Base-by-base conservation (phyloP, 2,329 filamentous ascomycete genomes). In the Tricladium varicosporioides region DNA sequence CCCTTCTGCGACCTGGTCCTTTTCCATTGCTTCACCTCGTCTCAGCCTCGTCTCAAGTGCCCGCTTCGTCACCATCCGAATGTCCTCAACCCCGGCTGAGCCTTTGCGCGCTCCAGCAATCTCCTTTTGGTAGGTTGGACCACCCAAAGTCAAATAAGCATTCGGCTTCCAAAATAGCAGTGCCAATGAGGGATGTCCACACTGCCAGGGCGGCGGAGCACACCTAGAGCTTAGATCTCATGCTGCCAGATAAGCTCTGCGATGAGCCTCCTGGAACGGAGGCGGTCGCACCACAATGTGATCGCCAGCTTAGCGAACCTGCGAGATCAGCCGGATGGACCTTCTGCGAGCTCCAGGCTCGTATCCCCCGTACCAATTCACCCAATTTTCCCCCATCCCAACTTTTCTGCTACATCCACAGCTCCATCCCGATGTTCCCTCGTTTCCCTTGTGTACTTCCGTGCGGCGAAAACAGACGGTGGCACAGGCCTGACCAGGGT, bases 231-330 rank as follows among this genome's bases (percentile, higher is more conserved):
- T 16, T 44, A 22, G 27, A 36, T 11, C 11, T 16, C 8, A 8
- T 11, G 16, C 31, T 40, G n/a, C 48, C 48, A 36, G 14, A 44
- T 31, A 45, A 33, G 15, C 22, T 36, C 18, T 27, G 16, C 22
- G 22, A 27, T 27, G 22, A 27, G 22, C 22, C 22, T 27, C 22
- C 14, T 54, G 55, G 48, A 48, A 53, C 55, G 46, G 13, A n/a
- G n/a, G 16, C 50, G 54, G 62, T 64, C 60, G 53, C 62, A 64
- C 62, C 44, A 64, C n/a, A 44, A 42, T 54, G 36, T 62, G 60
- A 63, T 63, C 61, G 42, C 55, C 59, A 40, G 50, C 48, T 45
- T 14, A 44, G 18, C 15, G 36, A 27, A 32, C 15, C 36, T 16
- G 15, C 7, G 48, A n/a, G 31, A 19, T 32, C 31, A 22, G 15